Evolutionary conservation across 768 basidiomycete species (phyloP).

Genomic region (Exidia glandulosa): DNA sequence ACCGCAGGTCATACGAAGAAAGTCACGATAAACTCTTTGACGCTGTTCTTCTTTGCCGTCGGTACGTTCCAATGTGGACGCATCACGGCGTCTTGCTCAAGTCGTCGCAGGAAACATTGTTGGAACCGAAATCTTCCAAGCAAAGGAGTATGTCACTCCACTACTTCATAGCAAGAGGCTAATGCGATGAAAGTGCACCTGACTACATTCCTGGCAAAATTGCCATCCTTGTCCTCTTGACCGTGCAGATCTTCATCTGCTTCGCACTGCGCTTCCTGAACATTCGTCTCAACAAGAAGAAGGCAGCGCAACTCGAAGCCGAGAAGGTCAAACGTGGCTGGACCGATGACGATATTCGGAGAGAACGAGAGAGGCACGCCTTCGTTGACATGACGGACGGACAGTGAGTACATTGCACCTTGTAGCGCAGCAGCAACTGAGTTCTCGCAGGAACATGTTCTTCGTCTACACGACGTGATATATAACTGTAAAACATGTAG

Average conservation of each 20-base stretch:
- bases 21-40: slow-evolving; percentile 10
- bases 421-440: neutral
- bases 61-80: slow-evolving; percentile 1
- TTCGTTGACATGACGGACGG: slow-evolving; percentile 56
- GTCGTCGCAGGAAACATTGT: slow-evolving; percentile 52
- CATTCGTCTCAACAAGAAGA: slow-evolving; percentile 39
- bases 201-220: slow-evolving; percentile 57
- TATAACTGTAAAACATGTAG: neutral
- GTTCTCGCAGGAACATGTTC: slow-evolving; percentile 36
- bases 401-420: slow-evolving; percentile 33
- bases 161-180: neutral
- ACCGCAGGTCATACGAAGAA: slow-evolving; percentile 60
- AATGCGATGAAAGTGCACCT: slow-evolving; percentile 25
- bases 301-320: slow-evolving; percentile 28
- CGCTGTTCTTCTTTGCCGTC: neutral
- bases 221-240: slow-evolving; percentile 49
- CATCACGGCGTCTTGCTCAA: slow-evolving; percentile 34
- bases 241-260: slow-evolving; percentile 37
- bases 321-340: slow-evolving; percentile 39
- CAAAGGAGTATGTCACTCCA: slow-evolving; percentile 26
- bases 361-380: slow-evolving; percentile 47
- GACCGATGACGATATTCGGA: slow-evolving; percentile 45
- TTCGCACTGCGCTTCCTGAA: slow-evolving; percentile 45
- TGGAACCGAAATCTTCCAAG: slow-evolving; percentile 52
- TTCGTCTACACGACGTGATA: slow-evolving; percentile 45